Base-by-base conservation (phyloP, 2,329 filamentous ascomycete genomes). In the Knufia petricola region DNA sequence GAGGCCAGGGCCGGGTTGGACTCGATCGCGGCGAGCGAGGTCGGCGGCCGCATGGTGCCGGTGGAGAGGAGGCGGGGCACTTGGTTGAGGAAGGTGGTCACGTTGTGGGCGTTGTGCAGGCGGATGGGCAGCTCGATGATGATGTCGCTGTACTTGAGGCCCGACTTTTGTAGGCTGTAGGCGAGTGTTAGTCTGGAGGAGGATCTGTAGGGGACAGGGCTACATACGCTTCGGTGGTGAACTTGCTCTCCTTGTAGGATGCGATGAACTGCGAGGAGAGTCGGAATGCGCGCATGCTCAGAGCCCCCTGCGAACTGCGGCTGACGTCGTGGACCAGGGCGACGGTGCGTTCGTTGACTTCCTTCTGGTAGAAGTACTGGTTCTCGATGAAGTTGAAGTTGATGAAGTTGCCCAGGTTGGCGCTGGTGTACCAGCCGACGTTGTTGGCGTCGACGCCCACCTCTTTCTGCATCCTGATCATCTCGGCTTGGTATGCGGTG, bases 391-490 rank as follows among this genome's bases (percentile, higher is more conserved):
- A 89, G 74, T 84, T 86, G 64, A 85, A 69, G 75, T 89, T 95
- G 75, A 96, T 78, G 61, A 96, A 96, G 76, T 95, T 96, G 69
- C 92, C 92, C 86, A 98, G 94, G 68, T 88, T 95, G 55, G 89
- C 87, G 73, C 88, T 95, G 51, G 88, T 95, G 74, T 98, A 98
- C 89, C 89, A 98, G 62, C 92, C 92, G 52, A 94, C 87, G 63
- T 87, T 94, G 75, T 96, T 95, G 58, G 92, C 92, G 67, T 98
- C 92, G 52, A 96, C 86, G 68, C 96, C 98, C 63, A 98, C 92
- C 71, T 96, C 92, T 67, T 90, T 85, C 55, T 96, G 74, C 69
- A 92, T 88, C 64, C 88, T 85, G 69, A 98, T 90, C 90, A 96
- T 96, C 70, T 98, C 92, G 58, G 81, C 83, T 73, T 95, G 87